Evolutionary conservation across 2,329 filamentous ascomycete genomes (phyloP).

Genomic region (Kalmusia sp.): DNA sequence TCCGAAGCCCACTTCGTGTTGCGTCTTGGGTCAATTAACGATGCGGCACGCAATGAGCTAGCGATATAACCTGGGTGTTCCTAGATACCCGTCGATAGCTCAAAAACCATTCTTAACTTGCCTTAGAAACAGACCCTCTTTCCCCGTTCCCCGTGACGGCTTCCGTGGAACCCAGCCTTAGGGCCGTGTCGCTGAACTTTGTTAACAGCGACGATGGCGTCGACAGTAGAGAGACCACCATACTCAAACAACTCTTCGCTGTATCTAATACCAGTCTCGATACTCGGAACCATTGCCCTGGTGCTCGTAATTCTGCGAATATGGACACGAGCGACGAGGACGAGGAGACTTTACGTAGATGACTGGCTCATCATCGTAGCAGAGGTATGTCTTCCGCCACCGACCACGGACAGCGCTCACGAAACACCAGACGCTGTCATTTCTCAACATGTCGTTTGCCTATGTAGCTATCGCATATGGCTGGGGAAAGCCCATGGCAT

Average conservation of each 20-base stretch:
- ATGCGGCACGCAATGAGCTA: conserved; percentile 1
- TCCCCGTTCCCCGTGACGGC: conserved; percentile 2
- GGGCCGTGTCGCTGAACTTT: not conserved
- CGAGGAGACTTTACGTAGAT: conserved; percentile 25
- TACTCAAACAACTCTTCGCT: conserved; percentile 28
- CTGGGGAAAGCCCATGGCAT: conserved; percentile 32
- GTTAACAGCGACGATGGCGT: conserved; percentile 1
- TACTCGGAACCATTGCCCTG: conserved; percentile 25
- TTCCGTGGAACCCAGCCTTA: not conserved
- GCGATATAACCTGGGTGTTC: not conserved
- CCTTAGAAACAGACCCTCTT: not conserved
- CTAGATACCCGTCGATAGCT: not conserved
- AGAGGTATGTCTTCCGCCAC: conserved; percentile 21
- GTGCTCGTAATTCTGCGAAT: conserved; percentile 27
- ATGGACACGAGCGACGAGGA: conserved; percentile 27
- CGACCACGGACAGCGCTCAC: not conserved
- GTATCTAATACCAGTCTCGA: conserved; percentile 30
- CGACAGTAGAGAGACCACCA: conserved; percentile 13
- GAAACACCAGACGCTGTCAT: conserved; percentile 23
- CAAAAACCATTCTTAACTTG: not conserved
- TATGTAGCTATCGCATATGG: conserved; percentile 24
- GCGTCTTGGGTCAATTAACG: not conserved
- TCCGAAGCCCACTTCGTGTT: not conserved
- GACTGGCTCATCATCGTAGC: conserved; percentile 36
- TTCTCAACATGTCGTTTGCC: conserved; percentile 22